Percentiles rank a stretch among this genome's conserved stretches.
Conservation (phyloP, 176 grass and related monocot species). For the Saccharum spontaneum region DNA sequence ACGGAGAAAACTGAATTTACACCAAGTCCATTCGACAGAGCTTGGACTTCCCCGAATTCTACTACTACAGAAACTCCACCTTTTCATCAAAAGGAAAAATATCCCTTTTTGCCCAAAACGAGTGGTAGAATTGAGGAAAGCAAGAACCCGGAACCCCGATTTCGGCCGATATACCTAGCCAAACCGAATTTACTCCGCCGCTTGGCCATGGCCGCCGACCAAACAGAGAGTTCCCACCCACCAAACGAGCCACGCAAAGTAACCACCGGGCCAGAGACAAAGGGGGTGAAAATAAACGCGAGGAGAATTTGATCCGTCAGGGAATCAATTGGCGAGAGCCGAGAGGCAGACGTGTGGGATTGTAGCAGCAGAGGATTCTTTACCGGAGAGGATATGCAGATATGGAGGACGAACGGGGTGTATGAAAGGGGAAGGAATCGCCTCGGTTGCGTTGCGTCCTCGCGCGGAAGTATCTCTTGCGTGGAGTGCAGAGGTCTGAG, state of each 20-base stretch:
- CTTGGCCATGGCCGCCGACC: constrained; percentile 35
- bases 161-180: constrained; percentile 23
- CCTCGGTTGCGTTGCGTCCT: constrained; percentile 11
- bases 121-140: neutral
- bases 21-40: neutral
- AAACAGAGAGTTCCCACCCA: neutral
- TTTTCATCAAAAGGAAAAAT: neutral
- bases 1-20: neutral
- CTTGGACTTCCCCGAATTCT: neutral
- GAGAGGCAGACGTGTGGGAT: constrained; percentile 25
- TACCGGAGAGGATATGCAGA: neutral
- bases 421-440: constrained; percentile 24
- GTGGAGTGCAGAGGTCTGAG: constrained; percentile 33
- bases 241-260: neutral
- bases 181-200: constrained; percentile 28
- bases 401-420: neutral
- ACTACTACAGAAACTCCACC: neutral
- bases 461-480: constrained; percentile 39
- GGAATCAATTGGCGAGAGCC: neutral
- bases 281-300: neutral
- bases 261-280: neutral
- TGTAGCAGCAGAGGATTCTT: neutral
- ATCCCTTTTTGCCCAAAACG: neutral
- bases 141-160: neutral
- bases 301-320: neutral